Evolutionary conservation across 352 stramenopile genomes (phyloP).

Genomic region (Detonula confervacea): DNA sequence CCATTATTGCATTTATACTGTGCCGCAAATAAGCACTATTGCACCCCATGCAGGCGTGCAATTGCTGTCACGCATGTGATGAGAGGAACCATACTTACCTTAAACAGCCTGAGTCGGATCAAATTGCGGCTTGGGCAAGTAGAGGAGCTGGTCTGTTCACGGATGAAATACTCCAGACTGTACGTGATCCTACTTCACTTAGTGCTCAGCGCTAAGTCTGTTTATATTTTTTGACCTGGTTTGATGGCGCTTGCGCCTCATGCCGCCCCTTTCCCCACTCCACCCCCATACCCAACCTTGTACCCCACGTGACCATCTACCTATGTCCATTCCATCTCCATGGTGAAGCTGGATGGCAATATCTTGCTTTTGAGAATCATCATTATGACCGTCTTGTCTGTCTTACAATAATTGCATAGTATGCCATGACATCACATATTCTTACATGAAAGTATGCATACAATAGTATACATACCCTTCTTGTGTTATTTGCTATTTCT

Average conservation of each 20-base stretch:
- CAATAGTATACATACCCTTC: too few relatives aligned
- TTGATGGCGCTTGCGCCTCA: slow-evolving; percentile 83
- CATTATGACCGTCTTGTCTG: too few relatives aligned
- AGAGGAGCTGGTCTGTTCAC: slow-evolving; percentile 76
- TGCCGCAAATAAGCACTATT: neutral
- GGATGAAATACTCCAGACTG: slow-evolving; percentile 70
- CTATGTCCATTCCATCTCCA: too few relatives aligned
- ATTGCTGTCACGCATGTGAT: neutral
- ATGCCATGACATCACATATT: too few relatives aligned
- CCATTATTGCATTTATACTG: neutral
- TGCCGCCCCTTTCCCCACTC: slow-evolving; percentile 55
- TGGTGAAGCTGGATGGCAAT: too few relatives aligned
- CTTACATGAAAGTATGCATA: too few relatives aligned
- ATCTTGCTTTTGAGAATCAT: too few relatives aligned
- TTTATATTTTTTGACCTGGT: slow-evolving; percentile 85
- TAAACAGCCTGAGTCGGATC: slow-evolving; percentile 70
- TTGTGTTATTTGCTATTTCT: too few relatives aligned
- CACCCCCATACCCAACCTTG: neutral
- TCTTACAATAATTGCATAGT: too few relatives aligned
- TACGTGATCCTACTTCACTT: slow-evolving; percentile 76
- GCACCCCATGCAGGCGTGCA: too few relatives aligned
- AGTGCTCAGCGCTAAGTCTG: slow-evolving; percentile 69
- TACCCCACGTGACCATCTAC: too few relatives aligned
- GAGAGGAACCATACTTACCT: slow-evolving; percentile 72
- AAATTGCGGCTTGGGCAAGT: slow-evolving; percentile 60